Conservation (phyloP, 768 basidiomycete genomes). For the Collybiopsis confluens region DNA sequence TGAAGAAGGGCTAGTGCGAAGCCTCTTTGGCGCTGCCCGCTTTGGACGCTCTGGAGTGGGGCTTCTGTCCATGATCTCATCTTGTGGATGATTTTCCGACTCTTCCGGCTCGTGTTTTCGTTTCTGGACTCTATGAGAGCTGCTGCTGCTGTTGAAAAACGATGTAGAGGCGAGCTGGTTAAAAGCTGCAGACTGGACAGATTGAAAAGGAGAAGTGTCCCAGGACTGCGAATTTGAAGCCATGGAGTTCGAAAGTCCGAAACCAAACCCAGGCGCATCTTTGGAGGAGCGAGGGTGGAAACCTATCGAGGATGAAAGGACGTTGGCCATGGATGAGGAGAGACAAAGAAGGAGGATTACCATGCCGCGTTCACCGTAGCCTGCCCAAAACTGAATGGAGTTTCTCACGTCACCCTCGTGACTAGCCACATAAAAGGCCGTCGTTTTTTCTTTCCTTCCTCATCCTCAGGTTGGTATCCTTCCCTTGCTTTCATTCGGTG, state of each 20-base stretch:
- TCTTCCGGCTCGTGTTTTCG: conserved; percentile 68
- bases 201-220: conserved; percentile 26
- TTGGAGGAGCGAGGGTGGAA: conserved; percentile 57
- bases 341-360: neutral
- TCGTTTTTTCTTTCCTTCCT: conserved; percentile 13
- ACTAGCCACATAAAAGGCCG: conserved; percentile 10
- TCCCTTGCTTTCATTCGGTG: conserved; percentile 29
- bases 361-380: conserved; percentile 6
- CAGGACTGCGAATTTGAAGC: conserved; percentile 39
- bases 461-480: neutral
- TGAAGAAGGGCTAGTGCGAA: conserved; percentile 37
- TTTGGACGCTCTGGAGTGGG: conserved; percentile 79
- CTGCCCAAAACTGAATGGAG: conserved; percentile 23
- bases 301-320: conserved; percentile 57
- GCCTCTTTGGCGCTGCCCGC: conserved; percentile 65
- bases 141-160: conserved; percentile 26
- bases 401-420: too few species aligned
- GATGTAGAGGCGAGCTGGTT: conserved; percentile 53
- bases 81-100: conserved; percentile 40
- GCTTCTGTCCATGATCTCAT: conserved; percentile 80
- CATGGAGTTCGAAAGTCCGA: conserved; percentile 49
- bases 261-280: conserved; percentile 71
- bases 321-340: conserved; percentile 52
- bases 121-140: conserved; percentile 46
- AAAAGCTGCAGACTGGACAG: conserved; percentile 42